A percentile compares a stretch with the other conserved stretches of the same genome.
phyloP scores from a whole-genome alignment of 73 alveolate genomes.

The Blepharisma japonicum region DNA sequence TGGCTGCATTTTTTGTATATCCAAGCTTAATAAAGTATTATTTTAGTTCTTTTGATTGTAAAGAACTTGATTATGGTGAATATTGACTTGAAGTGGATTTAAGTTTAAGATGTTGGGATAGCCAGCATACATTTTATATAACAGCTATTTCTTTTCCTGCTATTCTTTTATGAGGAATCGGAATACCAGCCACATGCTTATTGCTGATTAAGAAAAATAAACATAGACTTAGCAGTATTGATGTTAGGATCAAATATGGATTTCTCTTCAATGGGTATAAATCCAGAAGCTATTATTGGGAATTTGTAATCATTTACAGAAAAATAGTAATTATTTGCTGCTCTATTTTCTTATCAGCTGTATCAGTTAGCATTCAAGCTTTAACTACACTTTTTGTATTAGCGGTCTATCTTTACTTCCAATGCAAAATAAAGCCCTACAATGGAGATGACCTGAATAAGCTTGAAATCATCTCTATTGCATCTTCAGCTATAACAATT shows the following conservation, averaged over 20 bases:
- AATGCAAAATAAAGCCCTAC: constrained; percentile 6
- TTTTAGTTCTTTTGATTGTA: background rate
- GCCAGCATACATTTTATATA: constrained; percentile 19
- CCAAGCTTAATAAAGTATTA: constrained; percentile 30
- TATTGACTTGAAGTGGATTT: constrained; percentile 25
- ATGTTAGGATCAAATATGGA: constrained; percentile 30
- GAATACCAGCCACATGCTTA: constrained; percentile 54
- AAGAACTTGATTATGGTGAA: constrained; percentile 6
- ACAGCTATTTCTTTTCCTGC: constrained; percentile 37
- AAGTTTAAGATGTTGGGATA: constrained; percentile 32
- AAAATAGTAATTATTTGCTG: constrained; percentile 39
- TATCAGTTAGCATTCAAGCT: constrained; percentile 1
- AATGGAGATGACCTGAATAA: background rate
- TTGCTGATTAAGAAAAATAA: constrained; percentile 37
- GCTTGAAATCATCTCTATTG: background rate
- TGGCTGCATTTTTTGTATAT: constrained; percentile 36
- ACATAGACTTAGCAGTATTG: constrained; percentile 22
- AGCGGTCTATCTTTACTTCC: background rate
- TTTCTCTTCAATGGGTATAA: constrained; percentile 42
- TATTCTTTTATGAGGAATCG: constrained; percentile 49
- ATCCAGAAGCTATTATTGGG: constrained; percentile 32
- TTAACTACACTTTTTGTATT: constrained; percentile 3
- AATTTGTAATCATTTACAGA: constrained; percentile 28
- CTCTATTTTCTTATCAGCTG: constrained; percentile 44
- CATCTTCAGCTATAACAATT: constrained; percentile 45